These are phyloP conservation scores for Wickerhamiella dianesei DNA, from an alignment of 805 yeast species.

Conservation along the genomic window DNA sequence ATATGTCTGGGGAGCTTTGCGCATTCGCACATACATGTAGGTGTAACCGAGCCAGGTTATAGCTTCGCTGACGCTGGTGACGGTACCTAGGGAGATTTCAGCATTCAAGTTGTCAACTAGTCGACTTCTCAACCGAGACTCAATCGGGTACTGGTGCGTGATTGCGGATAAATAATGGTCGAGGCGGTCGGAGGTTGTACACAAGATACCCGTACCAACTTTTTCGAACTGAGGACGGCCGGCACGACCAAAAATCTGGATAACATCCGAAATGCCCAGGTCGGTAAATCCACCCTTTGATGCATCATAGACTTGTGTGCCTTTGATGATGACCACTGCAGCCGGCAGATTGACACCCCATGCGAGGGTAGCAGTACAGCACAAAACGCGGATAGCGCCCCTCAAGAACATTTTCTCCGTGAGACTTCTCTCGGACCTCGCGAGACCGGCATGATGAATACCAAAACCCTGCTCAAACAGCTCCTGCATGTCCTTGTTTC, in stretches of 20 bases:
- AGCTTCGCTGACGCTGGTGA: constrained; percentile 87
- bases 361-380: constrained; percentile 95
- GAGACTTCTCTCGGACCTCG: constrained; percentile 75
- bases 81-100: constrained; percentile 89
- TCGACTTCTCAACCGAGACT: constrained; percentile 63
- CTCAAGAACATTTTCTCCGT: constrained; percentile 75
- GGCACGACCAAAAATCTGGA: constrained; percentile 97
- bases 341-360: constrained; percentile 99
- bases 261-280: constrained; percentile 88
- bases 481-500: constrained; percentile 68
- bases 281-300: constrained; percentile 91
- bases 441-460: constrained; percentile 94
- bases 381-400: constrained; percentile 78
- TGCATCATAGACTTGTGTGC: constrained; percentile 90
- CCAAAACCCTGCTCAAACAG: constrained; percentile 61
- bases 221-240: constrained; percentile 96
- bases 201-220: constrained; percentile 81
- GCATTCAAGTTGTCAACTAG: constrained; percentile 90
- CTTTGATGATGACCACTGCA: constrained; percentile 90
- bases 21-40: constrained; percentile 85
- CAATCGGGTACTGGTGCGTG: constrained; percentile 93
- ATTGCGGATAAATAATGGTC: constrained; percentile 82
- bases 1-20: constrained; percentile 81
- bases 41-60: constrained; percentile 98
- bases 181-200: constrained; percentile 67